Evolutionary conservation across 2,329 filamentous ascomycete species (phyloP), one percentile per base, ranked within the genome.

Genomic region (Fusarium caatingaense): DNA sequence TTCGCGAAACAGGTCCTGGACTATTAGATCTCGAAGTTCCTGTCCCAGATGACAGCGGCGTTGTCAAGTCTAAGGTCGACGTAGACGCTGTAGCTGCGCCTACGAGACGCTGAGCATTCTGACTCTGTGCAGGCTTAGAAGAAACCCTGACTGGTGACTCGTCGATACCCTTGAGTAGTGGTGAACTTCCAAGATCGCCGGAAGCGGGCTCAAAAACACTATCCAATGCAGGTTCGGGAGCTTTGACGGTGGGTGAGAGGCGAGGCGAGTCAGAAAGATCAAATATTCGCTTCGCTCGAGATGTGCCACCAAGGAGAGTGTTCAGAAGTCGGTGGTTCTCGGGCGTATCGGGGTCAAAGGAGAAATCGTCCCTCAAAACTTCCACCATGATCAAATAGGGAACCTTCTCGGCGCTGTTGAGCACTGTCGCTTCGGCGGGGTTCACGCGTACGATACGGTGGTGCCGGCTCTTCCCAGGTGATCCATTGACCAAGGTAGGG

Each of bases 351-450:
- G 92, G 92, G 72, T 95, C 90, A 73, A 96, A 96, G 34, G 91
- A 90, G 76, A 96, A 95, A 74, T 96, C 93, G 70, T 95, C 92
- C 25, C 91, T 85, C 49, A 96, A 81, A 23, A 96, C 90, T 76
- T 96, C 93, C 4, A 95, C 88, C 92, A 96, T 94, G 28, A 96
- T 85, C 51, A 96, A 80, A 79, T 94, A 96, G 2, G 93, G 93
- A 46, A 96, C 93, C 77, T 94, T 92, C 78, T 96, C 92, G 7
- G 93, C 93, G 77, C 93, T 96, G 79, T 96, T 96, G 54, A 96
- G 82, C 57, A 94, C 93, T 1, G 93, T 95, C 8, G 93, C 91
- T 79, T 96, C 93, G 3, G 92, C 92, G 9, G 93, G 93, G 75
- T 94, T 96, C 51, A 96, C 85, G 40, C 93, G 88, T 47, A 96